Conservation (phyloP, 176 grass and related monocot genomes). For the Triticum monococcum region DNA sequence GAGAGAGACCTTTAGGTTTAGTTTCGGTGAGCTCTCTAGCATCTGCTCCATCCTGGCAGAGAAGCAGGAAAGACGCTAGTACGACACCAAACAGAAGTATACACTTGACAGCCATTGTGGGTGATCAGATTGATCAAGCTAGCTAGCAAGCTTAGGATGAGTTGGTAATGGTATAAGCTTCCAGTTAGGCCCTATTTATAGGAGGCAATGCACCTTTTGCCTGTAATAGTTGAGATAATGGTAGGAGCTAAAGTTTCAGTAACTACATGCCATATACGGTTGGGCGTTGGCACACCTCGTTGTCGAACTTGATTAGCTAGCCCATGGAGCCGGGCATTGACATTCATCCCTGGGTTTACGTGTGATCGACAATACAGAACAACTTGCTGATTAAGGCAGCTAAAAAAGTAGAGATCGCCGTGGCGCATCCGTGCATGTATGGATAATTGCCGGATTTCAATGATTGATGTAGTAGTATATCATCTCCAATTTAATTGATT, state of each 20-base stretch:
- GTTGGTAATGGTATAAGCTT: background rate
- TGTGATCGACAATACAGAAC: background rate
- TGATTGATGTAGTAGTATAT: background rate
- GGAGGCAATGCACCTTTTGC: background rate
- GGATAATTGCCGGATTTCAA: background rate
- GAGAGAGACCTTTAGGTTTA: constrained; percentile 12
- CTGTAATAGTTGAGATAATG: background rate
- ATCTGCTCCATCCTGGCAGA: background rate
- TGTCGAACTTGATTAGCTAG: constrained; percentile 25
- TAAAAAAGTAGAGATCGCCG: background rate
- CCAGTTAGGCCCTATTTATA: constrained; percentile 24
- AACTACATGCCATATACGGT: background rate
- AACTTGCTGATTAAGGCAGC: background rate
- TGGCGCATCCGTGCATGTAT: background rate
- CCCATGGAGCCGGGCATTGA: constrained; percentile 14
- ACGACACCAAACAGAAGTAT: constrained; percentile 2
- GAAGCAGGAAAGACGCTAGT: constrained; percentile 15
- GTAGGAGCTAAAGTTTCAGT: background rate
- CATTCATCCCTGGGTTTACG: background rate
- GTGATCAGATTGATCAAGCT: background rate
- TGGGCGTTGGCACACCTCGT: constrained; percentile 8
- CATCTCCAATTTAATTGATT: too few relatives aligned
- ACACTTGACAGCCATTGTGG: constrained; percentile 8
- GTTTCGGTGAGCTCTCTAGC: constrained; percentile 27
- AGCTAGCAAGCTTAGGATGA: background rate